A percentile compares a stretch with the other conserved stretches of the same genome.
Conservation (phyloP, 2,329 filamentous ascomycete species). For the Colletotrichum godetiae region DNA sequence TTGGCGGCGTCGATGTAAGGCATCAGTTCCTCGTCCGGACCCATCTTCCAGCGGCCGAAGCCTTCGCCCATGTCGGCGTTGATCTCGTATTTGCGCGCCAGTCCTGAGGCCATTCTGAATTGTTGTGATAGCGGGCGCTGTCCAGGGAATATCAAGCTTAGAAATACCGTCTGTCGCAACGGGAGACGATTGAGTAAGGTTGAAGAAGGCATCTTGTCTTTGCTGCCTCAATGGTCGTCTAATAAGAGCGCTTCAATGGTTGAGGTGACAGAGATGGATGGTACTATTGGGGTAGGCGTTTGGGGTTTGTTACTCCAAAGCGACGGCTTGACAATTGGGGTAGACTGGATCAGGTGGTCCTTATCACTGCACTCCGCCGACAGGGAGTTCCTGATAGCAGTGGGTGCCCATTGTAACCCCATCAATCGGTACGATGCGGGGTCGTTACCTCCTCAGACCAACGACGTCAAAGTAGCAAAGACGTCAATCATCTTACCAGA, state of each 20-base stretch:
- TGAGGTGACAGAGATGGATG: background rate
- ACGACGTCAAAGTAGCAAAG: background rate
- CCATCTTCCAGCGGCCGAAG: constrained; percentile 56
- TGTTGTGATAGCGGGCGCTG: background rate
- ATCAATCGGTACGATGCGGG: background rate
- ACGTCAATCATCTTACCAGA: background rate
- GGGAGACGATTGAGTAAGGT: background rate
- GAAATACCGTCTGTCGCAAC: background rate
- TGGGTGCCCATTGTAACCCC: background rate
- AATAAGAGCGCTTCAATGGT: background rate
- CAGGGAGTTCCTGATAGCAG: background rate
- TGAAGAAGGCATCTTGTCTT: background rate
- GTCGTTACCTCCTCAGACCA: background rate
- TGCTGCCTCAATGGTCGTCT: background rate
- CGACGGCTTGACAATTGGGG: background rate
- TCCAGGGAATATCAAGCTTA: background rate
- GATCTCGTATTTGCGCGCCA: constrained; percentile 43
- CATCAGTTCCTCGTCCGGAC: constrained; percentile 56
- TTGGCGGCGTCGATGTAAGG: constrained; percentile 72
- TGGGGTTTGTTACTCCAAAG: constrained; percentile 1
- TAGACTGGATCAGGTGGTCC: background rate
- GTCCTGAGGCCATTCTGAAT: background rate
- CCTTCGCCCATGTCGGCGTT: constrained; percentile 66
- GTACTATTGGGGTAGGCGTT: background rate
- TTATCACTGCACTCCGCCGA: background rate